phyloP scores from a whole-genome alignment of 257 asterid genomes.

The Ajuga chamaepitys region DNA sequence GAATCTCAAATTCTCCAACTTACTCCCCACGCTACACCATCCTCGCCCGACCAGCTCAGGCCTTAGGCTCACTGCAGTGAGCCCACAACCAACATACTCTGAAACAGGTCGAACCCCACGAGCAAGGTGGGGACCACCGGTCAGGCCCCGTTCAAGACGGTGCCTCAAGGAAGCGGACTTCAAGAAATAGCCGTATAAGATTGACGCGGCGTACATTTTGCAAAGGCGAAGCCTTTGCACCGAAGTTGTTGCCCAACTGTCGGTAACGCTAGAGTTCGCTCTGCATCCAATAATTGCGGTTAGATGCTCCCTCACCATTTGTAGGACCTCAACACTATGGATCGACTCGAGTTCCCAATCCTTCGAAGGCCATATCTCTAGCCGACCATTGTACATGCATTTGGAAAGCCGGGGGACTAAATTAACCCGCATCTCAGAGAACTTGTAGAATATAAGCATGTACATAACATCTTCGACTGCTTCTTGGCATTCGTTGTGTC shows the following conservation, averaged over 20 bases:
- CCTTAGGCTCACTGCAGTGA: conserved; percentile 6
- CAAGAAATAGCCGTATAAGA: conserved; percentile 72
- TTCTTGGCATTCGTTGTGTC: conserved; percentile 43
- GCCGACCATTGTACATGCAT: conserved; percentile 61
- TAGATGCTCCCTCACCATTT: conserved; percentile 71
- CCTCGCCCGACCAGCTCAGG: conserved; percentile 25
- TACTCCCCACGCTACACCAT: conserved; percentile 16
- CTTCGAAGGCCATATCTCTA: conserved; percentile 74
- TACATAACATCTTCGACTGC: conserved; percentile 79
- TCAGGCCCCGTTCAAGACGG: conserved; percentile 45
- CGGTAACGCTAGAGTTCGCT: conserved; percentile 39
- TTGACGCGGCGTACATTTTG: conserved; percentile 52
- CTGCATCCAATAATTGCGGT: conserved; percentile 40
- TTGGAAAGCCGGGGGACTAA: conserved; percentile 65
- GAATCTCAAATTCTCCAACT: conserved; percentile 30
- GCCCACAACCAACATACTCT: conserved; percentile 25
- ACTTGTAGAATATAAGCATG: conserved; percentile 39
- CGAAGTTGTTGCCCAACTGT: conserved; percentile 49
- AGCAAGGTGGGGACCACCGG: conserved; percentile 12
- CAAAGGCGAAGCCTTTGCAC: conserved; percentile 43
- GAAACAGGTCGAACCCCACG: conserved; percentile 15
- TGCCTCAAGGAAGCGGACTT: conserved; percentile 70
- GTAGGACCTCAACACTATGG: conserved; percentile 54
- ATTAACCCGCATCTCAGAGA: conserved; percentile 57
- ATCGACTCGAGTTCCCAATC: conserved; percentile 90